Evolutionary conservation across 2,329 filamentous ascomycete genomes (phyloP), one percentile per base, ranked within the genome.

Genomic region (Aspergillus sp.): DNA sequence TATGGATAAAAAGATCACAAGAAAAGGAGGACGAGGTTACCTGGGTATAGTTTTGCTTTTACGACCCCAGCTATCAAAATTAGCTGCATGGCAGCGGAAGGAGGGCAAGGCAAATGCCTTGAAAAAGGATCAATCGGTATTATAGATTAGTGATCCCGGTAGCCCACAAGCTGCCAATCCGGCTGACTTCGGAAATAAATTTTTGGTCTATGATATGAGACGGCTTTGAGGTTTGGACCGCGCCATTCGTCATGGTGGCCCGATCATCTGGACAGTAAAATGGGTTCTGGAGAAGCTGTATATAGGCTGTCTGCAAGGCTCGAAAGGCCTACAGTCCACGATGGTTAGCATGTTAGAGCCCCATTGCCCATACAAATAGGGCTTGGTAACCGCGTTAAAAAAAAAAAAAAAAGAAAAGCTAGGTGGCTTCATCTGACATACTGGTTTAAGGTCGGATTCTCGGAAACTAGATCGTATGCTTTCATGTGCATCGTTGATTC

Each of bases 181-280:
- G 82, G 72, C 89, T 86, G 72, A 99, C 88, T 68, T 97, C 92
- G 15, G 86, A 84, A 51, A 86, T 83, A 73, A 99, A 99, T 71
- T 80, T 86, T 66, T 83, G 85, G 73, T 92, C 96, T 52, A 86
- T 89, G 64, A 98, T 97, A 70, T 88, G 87, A 72, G 86, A 77
- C 9, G 77, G 78, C 15, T 76, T 77, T 4, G 80, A 74, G 44
- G 73, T 71, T 41, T 75, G 67, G 44, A 78, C 54, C 42, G 56
- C 72, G 37, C 77, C 76, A 50, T 80, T 79, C 47, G 74, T 73
- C 37, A 79, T 83, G 49, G 89, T 89, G 61, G 83, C 83, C 51
- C 93, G 87, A 67, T 93, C 89, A 70, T 97, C 92, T 9, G 93
- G 93, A 47, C 89, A 87, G 74, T 93, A 98, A 76, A 99, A 99